Evolutionary conservation across 345 rosid species (phyloP).

Genomic region (sweet orange (Citrus sinensis)): DNA sequence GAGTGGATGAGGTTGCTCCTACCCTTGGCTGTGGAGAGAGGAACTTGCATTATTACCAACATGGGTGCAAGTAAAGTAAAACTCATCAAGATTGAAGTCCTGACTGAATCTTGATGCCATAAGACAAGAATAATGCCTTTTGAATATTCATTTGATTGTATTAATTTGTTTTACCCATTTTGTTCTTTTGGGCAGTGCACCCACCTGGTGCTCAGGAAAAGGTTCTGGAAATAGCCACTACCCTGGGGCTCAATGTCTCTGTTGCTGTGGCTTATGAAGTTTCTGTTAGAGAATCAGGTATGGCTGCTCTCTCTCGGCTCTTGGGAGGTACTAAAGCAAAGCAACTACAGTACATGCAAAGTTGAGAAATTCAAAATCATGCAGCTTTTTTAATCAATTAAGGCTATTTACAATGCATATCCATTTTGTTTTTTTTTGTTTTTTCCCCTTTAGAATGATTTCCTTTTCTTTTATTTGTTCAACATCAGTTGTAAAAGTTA

Average conservation of each 20-base stretch:
- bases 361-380: neutral
- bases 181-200: slow-evolving; percentile 48
- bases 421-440: neutral
- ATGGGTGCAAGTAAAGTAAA: slow-evolving; percentile 82
- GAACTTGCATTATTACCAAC: slow-evolving; percentile 76
- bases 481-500: neutral
- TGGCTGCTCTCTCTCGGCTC: neutral
- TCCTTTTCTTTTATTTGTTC: neutral
- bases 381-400: neutral
- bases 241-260: slow-evolving; percentile 53
- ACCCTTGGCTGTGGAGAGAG: slow-evolving; percentile 73
- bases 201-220: slow-evolving; percentile 70
- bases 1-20: slow-evolving; percentile 83
- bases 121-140: too few relatives aligned
- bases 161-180: neutral
- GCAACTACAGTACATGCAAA: too few relatives aligned
- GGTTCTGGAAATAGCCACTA: slow-evolving; percentile 61
- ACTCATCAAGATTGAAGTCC: neutral
- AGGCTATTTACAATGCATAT: neutral
- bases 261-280: slow-evolving; percentile 83
- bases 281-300: slow-evolving; percentile 39
- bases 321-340: neutral
- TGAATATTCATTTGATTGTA: neutral
- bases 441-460: neutral
- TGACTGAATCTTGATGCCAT: neutral